These are phyloP conservation scores for Albizia julibrissin DNA, from an alignment of 306 rosid species.

Conservation along the genomic window DNA sequence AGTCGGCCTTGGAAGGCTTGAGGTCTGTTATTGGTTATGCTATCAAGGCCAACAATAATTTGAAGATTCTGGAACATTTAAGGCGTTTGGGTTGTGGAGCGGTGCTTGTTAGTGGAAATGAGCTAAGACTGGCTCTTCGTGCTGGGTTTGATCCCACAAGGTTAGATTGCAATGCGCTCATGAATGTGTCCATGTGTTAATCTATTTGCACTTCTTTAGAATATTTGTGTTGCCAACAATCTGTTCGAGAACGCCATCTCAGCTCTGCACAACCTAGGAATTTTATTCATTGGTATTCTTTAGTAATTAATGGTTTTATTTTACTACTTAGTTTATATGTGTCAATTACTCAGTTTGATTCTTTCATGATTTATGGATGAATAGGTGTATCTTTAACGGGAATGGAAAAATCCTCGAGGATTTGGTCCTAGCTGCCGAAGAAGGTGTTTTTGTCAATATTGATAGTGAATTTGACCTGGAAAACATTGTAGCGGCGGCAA, in stretches of 20 bases:
- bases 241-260: not conserved
- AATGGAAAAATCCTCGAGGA: constrained; percentile 90
- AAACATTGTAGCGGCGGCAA: constrained; percentile 78
- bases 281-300: not conserved
- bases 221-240: not conserved
- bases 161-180: constrained; percentile 36
- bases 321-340: not conserved
- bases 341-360: not conserved
- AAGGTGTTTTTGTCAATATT: constrained; percentile 81
- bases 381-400: constrained; percentile 89
- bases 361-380: constrained; percentile 20
- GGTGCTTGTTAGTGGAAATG: constrained; percentile 97
- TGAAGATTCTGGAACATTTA: constrained; percentile 89
- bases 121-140: constrained; percentile 74
- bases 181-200: not conserved
- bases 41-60: constrained; percentile 88
- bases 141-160: constrained; percentile 90
- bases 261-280: constrained; percentile 1
- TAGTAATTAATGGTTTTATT: not conserved
- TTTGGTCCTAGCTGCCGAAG: constrained; percentile 84
- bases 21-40: constrained; percentile 82
- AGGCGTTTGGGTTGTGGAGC: constrained; percentile 87
- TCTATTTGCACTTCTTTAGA: constrained; percentile 6
- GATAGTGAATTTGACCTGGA: constrained; percentile 96
- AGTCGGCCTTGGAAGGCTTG: constrained; percentile 75